Base-by-base conservation (phyloP, 2,329 filamentous ascomycete species). In the Aspergillus udagawae region DNA sequence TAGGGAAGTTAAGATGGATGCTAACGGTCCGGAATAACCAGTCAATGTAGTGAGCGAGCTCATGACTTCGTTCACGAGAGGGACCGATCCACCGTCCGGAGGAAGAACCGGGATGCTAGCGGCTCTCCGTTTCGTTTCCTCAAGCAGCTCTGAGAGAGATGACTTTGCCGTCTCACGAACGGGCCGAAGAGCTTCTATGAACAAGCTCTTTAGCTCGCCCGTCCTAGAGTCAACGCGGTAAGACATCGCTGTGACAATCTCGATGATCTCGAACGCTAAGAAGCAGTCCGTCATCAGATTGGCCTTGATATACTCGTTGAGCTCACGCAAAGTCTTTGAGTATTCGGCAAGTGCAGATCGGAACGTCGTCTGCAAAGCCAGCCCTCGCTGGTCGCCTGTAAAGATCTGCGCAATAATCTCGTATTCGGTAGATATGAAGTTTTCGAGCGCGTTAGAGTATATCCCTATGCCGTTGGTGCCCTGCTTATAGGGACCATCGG, bases 211-310 rank as follows among this genome's bases (percentile, higher is more conserved):
- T 57, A 97, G 81, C 67, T 96, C 91, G 2, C 91, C 91, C 0
- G 92, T 96, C 60, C 88, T 86, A 4, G 84, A 83, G 61, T 96
- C 93, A 3, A 99, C 79, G 42, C 88, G 87, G 55, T 87, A 87
- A 2, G 91, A 92, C 50, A 96, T 81, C 12, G 83, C 83, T 0
- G 91, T 90, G 49, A 97, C 86, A 59, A 97, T 90, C 67, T 96
- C 93, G 32, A 95, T 90, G 32, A 97, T 90, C 71, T 99, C 94
- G 72, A 96, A 99, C 7, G 92, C 92, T 51, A 99, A 83, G 72
- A 91, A 97, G 74, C 93, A 97, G 73, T 99, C 94, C 0, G 91
- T 96, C 63, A 86, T 84, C 42, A 97, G 78, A 69, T 97, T 92
- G 44, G 83, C 79, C 70, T 92, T 92, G 74, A 97, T 92, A 68